These are phyloP conservation scores for Acorus calamus DNA, from an alignment of 106 monocot genomes.

Conservation along the genomic window DNA sequence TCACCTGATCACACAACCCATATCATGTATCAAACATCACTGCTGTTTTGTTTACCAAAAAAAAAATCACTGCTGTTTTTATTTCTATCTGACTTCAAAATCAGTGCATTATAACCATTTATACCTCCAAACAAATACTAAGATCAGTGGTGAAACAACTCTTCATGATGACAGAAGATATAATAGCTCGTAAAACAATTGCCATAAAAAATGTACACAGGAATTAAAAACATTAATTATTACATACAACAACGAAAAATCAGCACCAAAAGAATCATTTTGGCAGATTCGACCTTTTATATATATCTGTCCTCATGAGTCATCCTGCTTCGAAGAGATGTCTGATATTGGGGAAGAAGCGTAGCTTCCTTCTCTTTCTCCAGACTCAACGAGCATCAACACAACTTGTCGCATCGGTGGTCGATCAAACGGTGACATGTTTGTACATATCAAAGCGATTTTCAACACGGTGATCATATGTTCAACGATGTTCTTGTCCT, in stretches of 20 bases:
- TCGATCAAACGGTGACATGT: conserved; percentile 70
- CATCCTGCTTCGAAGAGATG: conserved; percentile 45
- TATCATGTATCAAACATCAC: too few species aligned
- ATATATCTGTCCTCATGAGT: conserved; percentile 17
- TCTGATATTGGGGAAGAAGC: conserved; percentile 39
- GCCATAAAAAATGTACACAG: too few species aligned
- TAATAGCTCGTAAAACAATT: too few species aligned
- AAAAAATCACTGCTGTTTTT: too few species aligned
- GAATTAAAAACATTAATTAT: too few species aligned
- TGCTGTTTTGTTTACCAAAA: too few species aligned
- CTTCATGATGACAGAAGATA: too few species aligned
- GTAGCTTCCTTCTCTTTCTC: conserved; percentile 50
- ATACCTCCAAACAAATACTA: too few species aligned
- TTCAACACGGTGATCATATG: conserved; percentile 87
- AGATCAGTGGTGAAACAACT: too few species aligned
- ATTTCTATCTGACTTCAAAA: too few species aligned
- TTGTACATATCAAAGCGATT: conserved; percentile 90
- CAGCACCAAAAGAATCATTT: conserved; percentile 8
- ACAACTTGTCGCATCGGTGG: conserved; percentile 91
- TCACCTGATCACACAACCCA: too few species aligned
- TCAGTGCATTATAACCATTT: too few species aligned
- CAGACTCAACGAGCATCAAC: conserved; percentile 76
- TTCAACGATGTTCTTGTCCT: conserved; percentile 30
- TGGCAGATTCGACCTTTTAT: conserved; percentile 9
- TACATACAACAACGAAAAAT: conserved; percentile 5